Evolutionary conservation across 805 yeast genomes (phyloP), one percentile per base, ranked within the genome.

Genomic region (Candida piceae): DNA sequence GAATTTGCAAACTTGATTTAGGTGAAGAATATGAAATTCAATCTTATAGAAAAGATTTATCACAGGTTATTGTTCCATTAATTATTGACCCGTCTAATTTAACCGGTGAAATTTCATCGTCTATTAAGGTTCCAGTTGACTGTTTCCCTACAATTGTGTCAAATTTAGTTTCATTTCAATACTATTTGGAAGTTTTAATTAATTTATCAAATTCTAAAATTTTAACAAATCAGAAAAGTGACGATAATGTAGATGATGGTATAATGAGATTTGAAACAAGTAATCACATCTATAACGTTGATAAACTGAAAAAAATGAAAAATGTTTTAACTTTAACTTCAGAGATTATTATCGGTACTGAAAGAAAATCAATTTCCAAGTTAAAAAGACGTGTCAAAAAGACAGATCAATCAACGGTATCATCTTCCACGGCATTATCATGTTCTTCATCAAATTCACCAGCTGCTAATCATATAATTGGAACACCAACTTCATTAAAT

Each of bases 301-400:
- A 87, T 60, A 74, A 73, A 49, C 67, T 82, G 52, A 86, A 85
- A 57, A 65, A 87, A 39, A 70, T 78, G 64, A 79, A 78, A 48
- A 84, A 88, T 53, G 87, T 87, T 16, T 66, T 88, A 6, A 85
- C 86, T n/a, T 63, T 86, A 52, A 84, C 88, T 35, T 74, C 86
- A 2, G 95, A 84, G 57, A 73, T 87, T 2, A 68, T 85, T 16
- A 70, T 88, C 19, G 97, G 97, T 3, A 87, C 95, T 0, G 81
- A 76, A 48, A 64, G 90, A 44, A 68, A 66, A 40, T 26, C 54
- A 4, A 48, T 49, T 7, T 50, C 59, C 7, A 49, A 67, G 43
- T 40, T 45, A 24, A 50, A 45, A 27, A 42, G 36, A 30, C 48
- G 48, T 18, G 17, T 18, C 4, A 10, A 12, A 18, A 16, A 29